Base-by-base conservation (phyloP, 2,329 filamentous ascomycete genomes). In the Ramularia endophylla region DNA sequence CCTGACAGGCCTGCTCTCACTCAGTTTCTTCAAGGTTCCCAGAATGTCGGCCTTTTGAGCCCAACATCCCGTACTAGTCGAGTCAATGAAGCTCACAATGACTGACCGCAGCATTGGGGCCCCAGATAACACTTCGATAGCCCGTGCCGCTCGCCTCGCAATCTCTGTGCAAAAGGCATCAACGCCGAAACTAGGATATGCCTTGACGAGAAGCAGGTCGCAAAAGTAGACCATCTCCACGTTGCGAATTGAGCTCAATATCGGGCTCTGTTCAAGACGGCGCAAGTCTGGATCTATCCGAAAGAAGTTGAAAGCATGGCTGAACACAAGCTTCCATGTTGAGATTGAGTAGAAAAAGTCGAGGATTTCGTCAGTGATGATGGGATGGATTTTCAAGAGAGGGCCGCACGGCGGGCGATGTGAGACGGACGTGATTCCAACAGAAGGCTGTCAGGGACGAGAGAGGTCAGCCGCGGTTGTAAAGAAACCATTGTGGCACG, bases 301-400 rank as follows among this genome's bases (percentile, higher is more conserved):
- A 40, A 61, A 62, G 52, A 61, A 63, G 39, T 62, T 62, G 52
- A 63, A 64, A 32, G 60, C 58, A 35, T 63, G 61, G 36, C 48
- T 53, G 46, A 62, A 56, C 25, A 62, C 55, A 12, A 62, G 48
- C 45, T 60, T 61, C 50, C 54, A 61, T 2, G 52, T 60, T 4
- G 59, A 51, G 33, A 56, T 44, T n/a, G 43, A 36, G 41, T 60
- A 59, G 46, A 56, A 63, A 42, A 58, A 56, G 29, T 50, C 44
- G 30, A 58, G 51, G 27, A 63, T 39, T 19, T 64, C 61, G 8
- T 40, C 37, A 28, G 54, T 55, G 17, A 63, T 25, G 25, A 39
- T 36, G 7, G 49, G 53, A 41, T 58, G 52, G 40, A 58, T 50
- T 29, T 53, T 46, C 6, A 64, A 51, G 3, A 61, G 47, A 12